A percentile compares a stretch with the other conserved stretches of the same genome.
Evolutionary conservation across 805 yeast species (phyloP).

Genomic region (Ascoidea asiatica): DNA sequence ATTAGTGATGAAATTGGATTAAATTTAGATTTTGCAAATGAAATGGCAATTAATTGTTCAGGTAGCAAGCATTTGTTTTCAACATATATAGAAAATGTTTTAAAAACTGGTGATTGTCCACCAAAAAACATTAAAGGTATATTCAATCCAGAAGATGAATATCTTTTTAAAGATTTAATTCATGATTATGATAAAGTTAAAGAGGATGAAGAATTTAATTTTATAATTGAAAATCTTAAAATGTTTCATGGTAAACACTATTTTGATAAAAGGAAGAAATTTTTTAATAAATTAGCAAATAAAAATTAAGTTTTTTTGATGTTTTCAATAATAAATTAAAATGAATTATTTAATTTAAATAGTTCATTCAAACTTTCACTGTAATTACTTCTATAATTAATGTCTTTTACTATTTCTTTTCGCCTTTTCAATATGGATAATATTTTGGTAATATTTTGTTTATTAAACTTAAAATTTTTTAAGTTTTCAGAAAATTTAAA

Average conservation of each 20-base stretch:
- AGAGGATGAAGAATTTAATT: neutral
- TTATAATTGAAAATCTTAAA: neutral
- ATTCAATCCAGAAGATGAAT: slow-evolving; percentile 32
- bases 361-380: neutral
- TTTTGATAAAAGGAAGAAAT: neutral
- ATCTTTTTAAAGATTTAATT: slow-evolving; percentile 2
- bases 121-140: slow-evolving; percentile 29
- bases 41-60: slow-evolving; percentile 26
- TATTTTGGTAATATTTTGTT: no score
- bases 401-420: neutral
- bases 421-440: neutral
- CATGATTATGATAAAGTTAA: neutral
- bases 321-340: neutral
- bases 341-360: no score
- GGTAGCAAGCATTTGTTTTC: slow-evolving; percentile 31
- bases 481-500: no score
- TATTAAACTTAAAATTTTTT: no score
- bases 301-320: no score
- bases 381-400: neutral
- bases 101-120: slow-evolving; percentile 26
- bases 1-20: slow-evolving; percentile 28
- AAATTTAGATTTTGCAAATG: slow-evolving; percentile 26
- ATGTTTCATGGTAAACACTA: neutral
- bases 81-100: slow-evolving; percentile 25
- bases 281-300: no score